Evolutionary conservation across 495 filamentous ascomycete genomes (phyloP).

Genomic region (Talaromyces stipitatus): DNA sequence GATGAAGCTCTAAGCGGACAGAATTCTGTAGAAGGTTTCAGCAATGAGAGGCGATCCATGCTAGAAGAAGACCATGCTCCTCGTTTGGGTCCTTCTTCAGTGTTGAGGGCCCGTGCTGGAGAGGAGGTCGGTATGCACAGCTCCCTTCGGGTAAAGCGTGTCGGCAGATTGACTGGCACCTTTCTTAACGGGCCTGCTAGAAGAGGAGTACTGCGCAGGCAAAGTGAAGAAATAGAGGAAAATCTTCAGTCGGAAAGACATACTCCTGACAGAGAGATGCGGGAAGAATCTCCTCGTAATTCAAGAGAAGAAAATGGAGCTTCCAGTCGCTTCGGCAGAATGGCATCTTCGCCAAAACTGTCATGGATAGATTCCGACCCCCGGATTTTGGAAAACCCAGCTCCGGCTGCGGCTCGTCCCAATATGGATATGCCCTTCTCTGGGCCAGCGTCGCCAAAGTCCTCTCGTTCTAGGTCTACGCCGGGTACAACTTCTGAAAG

Average conservation of each 20-base stretch:
- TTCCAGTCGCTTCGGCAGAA: conserved; percentile 12
- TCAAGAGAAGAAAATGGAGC: neutral
- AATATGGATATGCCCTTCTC: conserved; percentile 27
- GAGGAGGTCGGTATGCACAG: conserved; percentile 56
- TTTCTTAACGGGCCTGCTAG: conserved; percentile 71
- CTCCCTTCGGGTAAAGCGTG: conserved; percentile 65
- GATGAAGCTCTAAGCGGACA: conserved; percentile 27
- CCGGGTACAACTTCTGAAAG: conserved; percentile 29
- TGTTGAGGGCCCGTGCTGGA: conserved; percentile 35
- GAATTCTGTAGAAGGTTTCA: conserved; percentile 32
- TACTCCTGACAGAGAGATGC: conserved; percentile 8
- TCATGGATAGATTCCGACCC: conserved; percentile 41
- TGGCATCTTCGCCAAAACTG: conserved; percentile 32
- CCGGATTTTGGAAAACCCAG: conserved; percentile 17
- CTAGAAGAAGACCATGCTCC: conserved; percentile 38
- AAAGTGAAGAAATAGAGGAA: conserved; percentile 63
- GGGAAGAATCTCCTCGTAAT: neutral
- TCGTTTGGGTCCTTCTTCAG: conserved; percentile 43
- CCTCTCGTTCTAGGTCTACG: conserved; percentile 34
- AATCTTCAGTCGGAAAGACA: conserved; percentile 11
- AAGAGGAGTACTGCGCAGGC: conserved; percentile 57
- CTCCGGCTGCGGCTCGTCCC: conserved; percentile 17
- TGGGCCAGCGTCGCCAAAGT: conserved; percentile 32
- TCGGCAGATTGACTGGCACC: conserved; percentile 61
- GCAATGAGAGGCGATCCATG: conserved; percentile 35